Base-by-base conservation (phyloP, 768 basidiomycete species). In the Calocera viscosa region DNA sequence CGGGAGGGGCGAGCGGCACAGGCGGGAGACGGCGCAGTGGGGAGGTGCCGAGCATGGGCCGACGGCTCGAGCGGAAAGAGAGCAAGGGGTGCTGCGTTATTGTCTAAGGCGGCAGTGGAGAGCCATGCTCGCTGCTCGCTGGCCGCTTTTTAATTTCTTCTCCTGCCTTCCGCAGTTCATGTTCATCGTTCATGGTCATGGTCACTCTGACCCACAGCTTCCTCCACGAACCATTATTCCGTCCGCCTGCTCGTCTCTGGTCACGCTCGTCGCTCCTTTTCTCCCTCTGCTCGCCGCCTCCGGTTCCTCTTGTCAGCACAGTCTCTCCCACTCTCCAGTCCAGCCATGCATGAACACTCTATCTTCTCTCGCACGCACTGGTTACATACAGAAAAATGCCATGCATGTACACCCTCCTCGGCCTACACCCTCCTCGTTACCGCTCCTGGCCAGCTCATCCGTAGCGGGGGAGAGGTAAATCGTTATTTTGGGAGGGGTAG, bases 1-100 rank as follows among this genome's bases (percentile, higher is more conserved):
- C 69, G 53, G 53, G 53, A 5, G 53, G 53, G 53, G 26, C 53
- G 53, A 26, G 53, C 26, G 53, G 53, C 2, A 60, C 53, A 26
- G 53, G 53, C 14, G 53, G 53, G 8, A 60, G 53, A 26, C 14
- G 53, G 30, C 24, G 53, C 14, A 28, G 26, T 10, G 53, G 53
- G 26, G 53, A 60, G 53, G 30, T 60, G 26, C 53, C 53, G 53
- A 60, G 53, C 22, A 28, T 60, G 53, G 53, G 53, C 24, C 24
- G 53, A 26, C 11, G 53, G 53, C 30, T 60, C 26, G 53, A 60
- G 53, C 14, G 53, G 30, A 26, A 60, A 10, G 53, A 60, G 30
- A 60, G 10, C 14, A 60, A 7, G 26, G 53, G 53, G 53, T 60
- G 53, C 22, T 60, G 53, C 30, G 53, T 60, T 26, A 60, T 60